phyloP scores from a whole-genome alignment of 257 asterid species.

The Przewalskia tangutica region DNA sequence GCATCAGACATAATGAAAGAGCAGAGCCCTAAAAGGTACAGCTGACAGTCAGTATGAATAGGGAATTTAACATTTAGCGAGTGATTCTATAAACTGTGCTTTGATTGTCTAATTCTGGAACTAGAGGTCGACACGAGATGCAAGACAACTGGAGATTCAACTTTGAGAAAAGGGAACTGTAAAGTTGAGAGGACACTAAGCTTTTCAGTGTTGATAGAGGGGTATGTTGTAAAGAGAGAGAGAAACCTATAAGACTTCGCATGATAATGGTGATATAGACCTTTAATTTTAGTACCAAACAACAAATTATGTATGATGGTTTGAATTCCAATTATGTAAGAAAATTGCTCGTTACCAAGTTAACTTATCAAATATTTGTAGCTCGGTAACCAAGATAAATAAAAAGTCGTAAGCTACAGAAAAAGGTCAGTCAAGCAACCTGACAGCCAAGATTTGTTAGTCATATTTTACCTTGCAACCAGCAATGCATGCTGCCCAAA shows the following conservation, averaged over 20 bases:
- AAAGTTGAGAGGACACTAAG: neutral
- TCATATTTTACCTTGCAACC: neutral
- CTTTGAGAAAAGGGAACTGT: neutral
- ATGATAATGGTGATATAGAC: neutral
- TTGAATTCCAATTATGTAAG: neutral
- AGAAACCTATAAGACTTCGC: neutral
- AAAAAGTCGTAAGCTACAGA: neutral
- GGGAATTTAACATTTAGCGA: neutral
- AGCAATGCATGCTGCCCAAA: neutral
- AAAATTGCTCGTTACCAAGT: neutral
- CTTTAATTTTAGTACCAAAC: neutral
- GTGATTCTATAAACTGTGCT: neutral
- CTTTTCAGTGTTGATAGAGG: neutral
- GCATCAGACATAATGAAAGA: constrained; percentile 87
- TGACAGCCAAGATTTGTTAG: neutral
- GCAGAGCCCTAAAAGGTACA: constrained; percentile 93
- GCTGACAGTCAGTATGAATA: constrained; percentile 3
- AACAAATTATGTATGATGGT: neutral
- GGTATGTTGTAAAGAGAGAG: neutral
- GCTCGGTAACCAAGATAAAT: neutral
- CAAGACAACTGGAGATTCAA: neutral
- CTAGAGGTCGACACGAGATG: neutral
- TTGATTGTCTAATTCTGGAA: neutral
- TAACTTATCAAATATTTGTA: neutral
- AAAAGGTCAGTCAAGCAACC: neutral